Evolutionary conservation across 257 asterid species (phyloP), one percentile per base, ranked within the genome.

Genomic region (Mitragyna speciosa): DNA sequence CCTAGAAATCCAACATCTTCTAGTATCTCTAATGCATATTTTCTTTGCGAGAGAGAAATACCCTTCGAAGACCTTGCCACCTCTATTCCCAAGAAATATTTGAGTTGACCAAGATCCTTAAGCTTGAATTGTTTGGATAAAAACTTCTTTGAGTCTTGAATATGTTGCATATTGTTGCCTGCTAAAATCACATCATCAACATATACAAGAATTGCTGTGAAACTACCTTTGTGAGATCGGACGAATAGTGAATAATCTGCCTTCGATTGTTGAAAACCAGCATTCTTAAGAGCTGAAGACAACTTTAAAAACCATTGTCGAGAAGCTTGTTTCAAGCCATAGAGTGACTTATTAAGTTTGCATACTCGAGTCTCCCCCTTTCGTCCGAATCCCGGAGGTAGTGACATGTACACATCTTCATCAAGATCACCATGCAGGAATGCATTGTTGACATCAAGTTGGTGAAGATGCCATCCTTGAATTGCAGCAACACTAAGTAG

Each of bases 171-270:
- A 73, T 54, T 14, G 2, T 48, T 48, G 22, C 77, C 66, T 48
- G 43, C 24, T 22, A 31, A 30, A 52, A 72, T 47, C 11, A 72
- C 59, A 48, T 73, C 65, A 73, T 73, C 77, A 48, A 73, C 77
- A 73, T 73, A 73, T 10, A 73, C 30, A n/a, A 73, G 66, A n/a
- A 73, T 31, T 5, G 64, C 12, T 24, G 47, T 48, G 22, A 31
- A 51, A 10, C 19, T 48, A 48, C 45, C 43, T 24, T 20, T 15
- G 52, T 26, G 7, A 51, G 77, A 15, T 51, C 14, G 24, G 47
- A 54, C 45, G 66, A 73, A 73, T 73, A 73, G 17, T 49, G 65
- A 73, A 31, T 51, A 54, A 11, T 73, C 77, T 10, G 43, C 77
- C 43, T 22, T 73, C 0, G 77, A 73, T 54, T 56, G 28, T 5